Percentiles rank a stretch among this genome's conserved stretches.
phyloP scores from a whole-genome alignment of 2,329 filamentous ascomycete genomes.

The Sporothrix variecibatus region DNA sequence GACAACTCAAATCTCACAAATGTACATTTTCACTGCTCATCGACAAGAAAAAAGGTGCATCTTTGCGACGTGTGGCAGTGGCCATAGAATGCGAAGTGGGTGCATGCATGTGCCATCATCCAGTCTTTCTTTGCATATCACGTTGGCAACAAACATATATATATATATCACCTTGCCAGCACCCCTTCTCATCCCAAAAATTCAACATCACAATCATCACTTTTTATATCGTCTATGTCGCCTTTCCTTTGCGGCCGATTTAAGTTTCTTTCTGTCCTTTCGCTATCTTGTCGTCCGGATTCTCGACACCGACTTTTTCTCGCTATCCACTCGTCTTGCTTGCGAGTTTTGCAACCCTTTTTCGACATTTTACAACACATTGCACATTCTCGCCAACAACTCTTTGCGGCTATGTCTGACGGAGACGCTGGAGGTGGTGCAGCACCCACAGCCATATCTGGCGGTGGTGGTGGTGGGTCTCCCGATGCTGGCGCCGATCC shows the following conservation, averaged over 20 bases:
- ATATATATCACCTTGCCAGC: background rate
- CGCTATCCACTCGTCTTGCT: background rate
- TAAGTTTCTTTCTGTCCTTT: background rate
- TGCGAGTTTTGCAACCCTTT: background rate
- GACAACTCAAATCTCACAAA: slow-evolving; percentile 22
- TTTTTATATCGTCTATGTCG: background rate
- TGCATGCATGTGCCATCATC: background rate
- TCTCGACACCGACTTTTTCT: background rate
- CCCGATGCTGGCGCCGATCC: background rate
- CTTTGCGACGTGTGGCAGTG: background rate
- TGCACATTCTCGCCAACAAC: background rate
- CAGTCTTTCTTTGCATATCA: background rate
- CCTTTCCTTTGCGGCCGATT: background rate
- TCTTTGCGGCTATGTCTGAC: slow-evolving; percentile 25
- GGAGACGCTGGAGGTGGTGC: slow-evolving; percentile 18
- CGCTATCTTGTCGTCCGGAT: too few relatives aligned
- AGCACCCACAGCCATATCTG: background rate
- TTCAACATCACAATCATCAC: background rate
- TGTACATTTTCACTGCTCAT: background rate
- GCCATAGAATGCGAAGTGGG: background rate
- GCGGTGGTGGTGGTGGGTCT: slow-evolving; percentile 10
- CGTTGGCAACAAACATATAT: background rate
- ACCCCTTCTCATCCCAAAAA: background rate
- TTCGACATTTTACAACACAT: background rate
- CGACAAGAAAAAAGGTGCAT: background rate